These are phyloP conservation scores for Apiotrichum mycotoxinovorans DNA, from an alignment of 1,284 basidiomycete genomes.

Conservation along the genomic window DNA sequence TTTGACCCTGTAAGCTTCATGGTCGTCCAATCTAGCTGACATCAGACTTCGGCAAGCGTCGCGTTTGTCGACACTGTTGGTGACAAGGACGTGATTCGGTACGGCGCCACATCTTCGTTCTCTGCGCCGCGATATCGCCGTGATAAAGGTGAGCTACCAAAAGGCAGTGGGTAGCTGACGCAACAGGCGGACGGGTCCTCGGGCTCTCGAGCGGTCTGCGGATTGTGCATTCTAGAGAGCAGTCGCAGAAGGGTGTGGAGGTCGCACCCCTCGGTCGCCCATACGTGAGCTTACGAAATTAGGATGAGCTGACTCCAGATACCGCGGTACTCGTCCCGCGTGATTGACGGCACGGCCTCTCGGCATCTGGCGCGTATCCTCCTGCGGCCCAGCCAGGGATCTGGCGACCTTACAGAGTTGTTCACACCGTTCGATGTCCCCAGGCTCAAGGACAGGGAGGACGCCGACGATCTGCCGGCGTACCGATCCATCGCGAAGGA, in stretches of 20 bases:
- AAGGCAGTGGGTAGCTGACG: neutral
- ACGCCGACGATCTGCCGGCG: slow-evolving; percentile 8
- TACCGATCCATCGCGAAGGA: slow-evolving; percentile 19
- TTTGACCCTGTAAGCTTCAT: slow-evolving; percentile 15
- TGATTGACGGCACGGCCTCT: slow-evolving; percentile 9
- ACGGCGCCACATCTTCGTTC: slow-evolving; percentile 23
- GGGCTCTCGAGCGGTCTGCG: slow-evolving; percentile 28
- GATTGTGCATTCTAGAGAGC: slow-evolving; percentile 25
- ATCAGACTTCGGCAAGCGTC: slow-evolving; percentile 15
- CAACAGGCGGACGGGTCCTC: slow-evolving; percentile 26
- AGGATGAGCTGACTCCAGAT: slow-evolving; percentile 7
- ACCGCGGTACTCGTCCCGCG: slow-evolving; percentile 16
- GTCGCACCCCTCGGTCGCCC: slow-evolving; percentile 32
- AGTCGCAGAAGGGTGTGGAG: slow-evolving; percentile 34
- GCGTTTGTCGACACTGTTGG: slow-evolving; percentile 35
- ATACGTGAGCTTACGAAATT: slow-evolving; percentile 22
- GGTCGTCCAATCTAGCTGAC: neutral
- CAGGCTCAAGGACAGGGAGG: neutral
- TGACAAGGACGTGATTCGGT: slow-evolving; percentile 30
- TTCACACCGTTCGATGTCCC: slow-evolving; percentile 9
- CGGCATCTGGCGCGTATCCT: slow-evolving; percentile 12
- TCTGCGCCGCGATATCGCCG: slow-evolving; percentile 30
- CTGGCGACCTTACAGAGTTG: slow-evolving; percentile 4
- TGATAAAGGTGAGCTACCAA: slow-evolving; percentile 24
- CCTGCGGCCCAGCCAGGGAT: slow-evolving; percentile 2